Base-by-base conservation (phyloP, 1,284 basidiomycete species). In the Trametes pubescens region DNA sequence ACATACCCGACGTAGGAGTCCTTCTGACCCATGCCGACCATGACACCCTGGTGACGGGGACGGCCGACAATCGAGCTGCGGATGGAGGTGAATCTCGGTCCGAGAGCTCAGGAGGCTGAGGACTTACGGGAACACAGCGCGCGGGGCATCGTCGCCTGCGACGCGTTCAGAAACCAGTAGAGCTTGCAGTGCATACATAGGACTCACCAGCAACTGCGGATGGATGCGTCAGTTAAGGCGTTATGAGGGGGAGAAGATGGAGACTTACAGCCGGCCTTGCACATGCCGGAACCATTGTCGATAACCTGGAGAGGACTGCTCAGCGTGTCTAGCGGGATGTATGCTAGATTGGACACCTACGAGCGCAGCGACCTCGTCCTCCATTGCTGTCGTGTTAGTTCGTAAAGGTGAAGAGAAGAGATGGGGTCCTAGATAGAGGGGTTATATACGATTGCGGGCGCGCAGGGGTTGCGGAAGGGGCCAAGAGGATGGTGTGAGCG, bases 31-130 rank as follows among this genome's bases (percentile, higher is more conserved):
- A 92, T 93, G 74, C 91, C 91, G 67, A 92, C 93, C 94, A 96
- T 96, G 70, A 96, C 93, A 85, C 93, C 93, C 80, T 92, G 89
- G 83, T 96, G 94, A 79, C 94, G 92, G 70, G 94, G 93, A 72
- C 95, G 92, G 77, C 94, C 95, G 76, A 96, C 93, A 75, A 97
- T 94, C 59, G 93, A 94, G 47, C 91, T 93, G 67, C 40, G 43
- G 56, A 18, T 34, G 24, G 22, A 14, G 26, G 21, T 21, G 47
- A 29, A 11, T 44, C 7, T 13, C 51, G 18, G 16, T 43, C 34
- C 26, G 38, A 40, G 64, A 40, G 47, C 44, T 10, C 37, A 44
- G 58, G 18, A 46, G 4, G 47, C 21, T 44, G 4, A 16, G 29
- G 6, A 79, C 86, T 69, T 75, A 90, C 86, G 88, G 88, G 75